Conservation (phyloP, 2,329 filamentous ascomycete genomes). For the Fusarium longipes region DNA sequence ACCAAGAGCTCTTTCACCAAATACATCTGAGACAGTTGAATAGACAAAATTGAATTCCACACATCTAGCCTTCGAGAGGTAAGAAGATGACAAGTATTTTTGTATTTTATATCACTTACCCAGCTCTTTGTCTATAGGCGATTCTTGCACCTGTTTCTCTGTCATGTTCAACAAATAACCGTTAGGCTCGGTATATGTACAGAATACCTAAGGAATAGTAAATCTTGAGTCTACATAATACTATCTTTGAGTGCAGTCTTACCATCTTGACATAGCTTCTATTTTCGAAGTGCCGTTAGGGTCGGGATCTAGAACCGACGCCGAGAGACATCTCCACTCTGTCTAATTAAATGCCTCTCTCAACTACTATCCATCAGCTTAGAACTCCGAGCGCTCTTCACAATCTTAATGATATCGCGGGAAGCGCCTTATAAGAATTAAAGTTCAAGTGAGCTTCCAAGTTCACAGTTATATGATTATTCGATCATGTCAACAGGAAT, state of each 20-base stretch:
- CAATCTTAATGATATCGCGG: background rate
- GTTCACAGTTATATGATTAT: too few relatives aligned
- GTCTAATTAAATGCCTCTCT: background rate
- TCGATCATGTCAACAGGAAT: conserved; percentile 1
- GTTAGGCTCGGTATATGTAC: background rate
- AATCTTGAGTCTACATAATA: too few relatives aligned
- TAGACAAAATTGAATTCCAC: conserved; percentile 17
- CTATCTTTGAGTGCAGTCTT: too few relatives aligned
- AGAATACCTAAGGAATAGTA: background rate
- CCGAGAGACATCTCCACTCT: background rate
- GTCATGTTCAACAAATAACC: background rate
- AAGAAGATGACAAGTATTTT: background rate
- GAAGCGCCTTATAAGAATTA: too few relatives aligned
- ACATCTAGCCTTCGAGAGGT: conserved; percentile 14
- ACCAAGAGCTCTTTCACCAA: conserved; percentile 2
- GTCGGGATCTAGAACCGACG: background rate
- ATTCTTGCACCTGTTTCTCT: background rate
- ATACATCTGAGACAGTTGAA: conserved; percentile 11
- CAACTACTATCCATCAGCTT: background rate
- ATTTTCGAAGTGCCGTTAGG: background rate
- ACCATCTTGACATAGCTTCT: too few relatives aligned
- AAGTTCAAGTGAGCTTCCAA: too few relatives aligned
- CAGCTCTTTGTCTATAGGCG: too few relatives aligned
- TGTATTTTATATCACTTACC: background rate
- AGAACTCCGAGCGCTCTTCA: background rate